Evolutionary conservation across 805 yeast species (phyloP).

Genomic region (Starmerella gropengiesseri): DNA sequence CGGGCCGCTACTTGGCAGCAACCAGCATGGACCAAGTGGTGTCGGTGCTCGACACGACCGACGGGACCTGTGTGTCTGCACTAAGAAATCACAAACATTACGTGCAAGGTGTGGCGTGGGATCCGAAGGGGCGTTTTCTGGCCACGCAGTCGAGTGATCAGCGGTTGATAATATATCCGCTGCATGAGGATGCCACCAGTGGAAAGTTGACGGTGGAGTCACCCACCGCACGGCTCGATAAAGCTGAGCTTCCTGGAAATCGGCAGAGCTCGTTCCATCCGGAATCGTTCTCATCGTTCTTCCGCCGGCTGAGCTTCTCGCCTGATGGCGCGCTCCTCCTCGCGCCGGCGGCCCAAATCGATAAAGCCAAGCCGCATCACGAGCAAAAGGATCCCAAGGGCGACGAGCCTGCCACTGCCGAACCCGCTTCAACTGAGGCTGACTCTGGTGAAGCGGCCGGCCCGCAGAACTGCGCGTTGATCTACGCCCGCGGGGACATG

Average conservation of each 20-base stretch:
- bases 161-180: conserved; percentile 57
- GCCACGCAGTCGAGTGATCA: conserved; percentile 89
- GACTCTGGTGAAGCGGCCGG: neutral
- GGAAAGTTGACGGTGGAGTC: neutral
- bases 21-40: conserved; percentile 87
- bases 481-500: conserved; percentile 62
- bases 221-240: conserved; percentile 9
- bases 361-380: conserved; percentile 23
- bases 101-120: conserved; percentile 96
- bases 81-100: conserved; percentile 72
- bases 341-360: conserved; percentile 64
- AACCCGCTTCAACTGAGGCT: neutral
- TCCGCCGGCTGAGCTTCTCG: conserved; percentile 73
- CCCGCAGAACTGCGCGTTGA: conserved; percentile 50
- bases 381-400: conserved; percentile 1
- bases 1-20: conserved; percentile 59
- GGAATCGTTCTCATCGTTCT: conserved; percentile 82
- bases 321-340: conserved; percentile 80
- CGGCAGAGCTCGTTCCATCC: conserved; percentile 38
- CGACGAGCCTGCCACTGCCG: neutral
- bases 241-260: conserved; percentile 3
- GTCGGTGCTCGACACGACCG: conserved; percentile 49
- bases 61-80: conserved; percentile 48
- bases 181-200: conserved; percentile 20
- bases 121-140: conserved; percentile 64